Conservation (phyloP, 2,329 filamentous ascomycete genomes). For the Arthrobotrys megalospora region DNA sequence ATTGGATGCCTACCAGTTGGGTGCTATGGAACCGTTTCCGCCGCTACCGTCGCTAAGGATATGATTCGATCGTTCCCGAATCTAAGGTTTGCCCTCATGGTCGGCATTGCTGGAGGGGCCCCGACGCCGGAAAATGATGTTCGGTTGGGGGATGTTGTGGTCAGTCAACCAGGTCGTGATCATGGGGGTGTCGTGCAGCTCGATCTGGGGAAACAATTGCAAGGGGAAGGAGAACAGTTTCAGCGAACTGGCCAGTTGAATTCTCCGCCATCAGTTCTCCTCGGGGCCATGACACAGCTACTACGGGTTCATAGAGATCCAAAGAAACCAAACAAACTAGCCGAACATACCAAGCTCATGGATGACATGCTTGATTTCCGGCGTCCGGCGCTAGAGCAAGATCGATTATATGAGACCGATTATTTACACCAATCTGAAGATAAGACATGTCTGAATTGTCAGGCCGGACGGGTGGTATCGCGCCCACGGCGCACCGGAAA, state of each 20-base stretch:
- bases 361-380: conserved; percentile 12
- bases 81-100: conserved; percentile 34
- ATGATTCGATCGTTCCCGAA: conserved; percentile 39
- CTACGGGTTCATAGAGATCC: conserved; percentile 6
- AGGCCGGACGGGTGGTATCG: not conserved
- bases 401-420: not conserved
- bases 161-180: not conserved
- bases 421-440: conserved; percentile 5
- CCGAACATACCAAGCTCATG: conserved; percentile 42
- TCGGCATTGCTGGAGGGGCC: conserved; percentile 30
- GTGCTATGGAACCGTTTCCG: not conserved
- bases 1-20: conserved; percentile 27
- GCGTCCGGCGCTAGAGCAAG: not conserved
- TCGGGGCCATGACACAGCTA: not conserved
- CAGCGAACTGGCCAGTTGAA: conserved; percentile 5
- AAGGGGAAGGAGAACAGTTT: not conserved
- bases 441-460: not conserved
- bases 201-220: conserved; percentile 7
- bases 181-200: conserved; percentile 22
- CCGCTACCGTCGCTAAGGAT: conserved; percentile 26
- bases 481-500: not conserved
- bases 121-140: conserved; percentile 21
- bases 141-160: conserved; percentile 16
- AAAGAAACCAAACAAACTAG: conserved; percentile 25
- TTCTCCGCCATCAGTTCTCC: not conserved